A percentile compares a stretch with the other conserved stretches of the same genome.
phyloP scores from a whole-genome alignment of 495 filamentous ascomycete species.

The Penicillium diatomitis region DNA sequence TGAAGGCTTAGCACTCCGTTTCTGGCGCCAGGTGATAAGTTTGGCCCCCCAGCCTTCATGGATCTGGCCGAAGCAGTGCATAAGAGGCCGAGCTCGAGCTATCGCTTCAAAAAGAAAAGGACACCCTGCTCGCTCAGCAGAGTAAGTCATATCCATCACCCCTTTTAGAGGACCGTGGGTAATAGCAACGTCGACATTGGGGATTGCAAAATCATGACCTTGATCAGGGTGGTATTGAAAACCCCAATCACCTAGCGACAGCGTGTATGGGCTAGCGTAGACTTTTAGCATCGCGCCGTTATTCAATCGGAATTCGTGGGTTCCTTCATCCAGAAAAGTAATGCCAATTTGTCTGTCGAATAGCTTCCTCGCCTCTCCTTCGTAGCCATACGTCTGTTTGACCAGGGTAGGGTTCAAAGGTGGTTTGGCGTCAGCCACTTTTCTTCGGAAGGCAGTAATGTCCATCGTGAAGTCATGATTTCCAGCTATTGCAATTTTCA shows the following conservation, averaged over 20 bases:
- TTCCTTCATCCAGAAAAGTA: slow-evolving; percentile 54
- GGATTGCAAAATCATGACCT: slow-evolving; percentile 40
- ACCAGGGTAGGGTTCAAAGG: slow-evolving; percentile 19
- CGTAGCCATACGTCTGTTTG: slow-evolving; percentile 19
- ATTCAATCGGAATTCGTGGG: slow-evolving; percentile 39
- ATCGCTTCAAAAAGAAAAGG: slow-evolving; percentile 47
- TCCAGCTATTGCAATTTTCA: slow-evolving; percentile 66
- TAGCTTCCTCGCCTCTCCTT: slow-evolving; percentile 19
- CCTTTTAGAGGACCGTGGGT: slow-evolving; percentile 60
- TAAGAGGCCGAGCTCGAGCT: slow-evolving; percentile 39
- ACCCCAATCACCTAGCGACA: slow-evolving; percentile 44
- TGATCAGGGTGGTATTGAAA: slow-evolving; percentile 47
- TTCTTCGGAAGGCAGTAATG: slow-evolving; percentile 18
- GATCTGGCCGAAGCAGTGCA: slow-evolving; percentile 71
- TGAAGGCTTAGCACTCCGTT: slow-evolving; percentile 23
- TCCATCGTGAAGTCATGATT: slow-evolving; percentile 67
- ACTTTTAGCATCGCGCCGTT: slow-evolving; percentile 52
- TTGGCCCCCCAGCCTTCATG: slow-evolving; percentile 61
- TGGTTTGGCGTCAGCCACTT: slow-evolving; percentile 19
- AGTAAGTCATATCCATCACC: slow-evolving; percentile 39
- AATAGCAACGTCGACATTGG: slow-evolving; percentile 48
- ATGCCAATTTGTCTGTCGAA: slow-evolving; percentile 36
- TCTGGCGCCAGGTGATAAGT: slow-evolving; percentile 44
- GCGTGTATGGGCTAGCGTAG: slow-evolving; percentile 59
- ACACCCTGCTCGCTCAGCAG: slow-evolving; percentile 42